Conservation (phyloP, 805 yeast species). For the Phaffomyces opuntiae region DNA sequence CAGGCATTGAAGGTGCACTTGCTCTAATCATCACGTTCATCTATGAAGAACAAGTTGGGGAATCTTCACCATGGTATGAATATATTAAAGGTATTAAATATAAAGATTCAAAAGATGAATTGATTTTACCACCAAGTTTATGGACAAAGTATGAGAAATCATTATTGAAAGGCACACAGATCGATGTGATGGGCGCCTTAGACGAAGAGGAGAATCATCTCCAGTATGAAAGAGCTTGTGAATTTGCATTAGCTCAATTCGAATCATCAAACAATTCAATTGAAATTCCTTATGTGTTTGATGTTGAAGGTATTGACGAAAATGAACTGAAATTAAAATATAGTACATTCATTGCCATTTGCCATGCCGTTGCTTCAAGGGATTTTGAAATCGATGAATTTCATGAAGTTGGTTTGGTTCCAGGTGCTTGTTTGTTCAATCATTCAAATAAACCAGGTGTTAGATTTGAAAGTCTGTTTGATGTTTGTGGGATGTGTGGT, state of each 20-base stretch:
- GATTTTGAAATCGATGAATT: conserved; percentile 76
- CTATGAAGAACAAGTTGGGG: conserved; percentile 55
- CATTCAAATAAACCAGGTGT: conserved; percentile 60
- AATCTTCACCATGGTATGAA: conserved; percentile 73
- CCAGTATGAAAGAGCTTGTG: conserved; percentile 31
- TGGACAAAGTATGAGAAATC: conserved; percentile 50
- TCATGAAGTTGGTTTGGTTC: conserved; percentile 73
- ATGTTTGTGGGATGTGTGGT: conserved; percentile 50
- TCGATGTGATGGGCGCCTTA: conserved; percentile 55
- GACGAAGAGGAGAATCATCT: conserved; percentile 38
- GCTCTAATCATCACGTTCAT: conserved; percentile 63
- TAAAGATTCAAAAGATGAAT: conserved; percentile 23
- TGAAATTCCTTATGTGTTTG: conserved; percentile 25
- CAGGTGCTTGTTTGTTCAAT: conserved; percentile 87
- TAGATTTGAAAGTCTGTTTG: conserved; percentile 52
- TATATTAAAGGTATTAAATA: conserved; percentile 49
- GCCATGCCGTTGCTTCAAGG: conserved; percentile 62
- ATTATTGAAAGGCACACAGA: conserved; percentile 47
- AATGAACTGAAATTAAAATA: conserved; percentile 25
- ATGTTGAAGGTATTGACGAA: conserved; percentile 22
- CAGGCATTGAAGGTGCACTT: conserved; percentile 53
- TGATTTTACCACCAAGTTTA: conserved; percentile 51
- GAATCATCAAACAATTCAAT: conserved; percentile 22
- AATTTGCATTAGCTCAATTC: conserved; percentile 23
- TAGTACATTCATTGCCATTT: conserved; percentile 46